These are phyloP conservation scores for Gaultheria prostrata DNA, from an alignment of 148 eudicot genomes.

Conservation along the genomic window DNA sequence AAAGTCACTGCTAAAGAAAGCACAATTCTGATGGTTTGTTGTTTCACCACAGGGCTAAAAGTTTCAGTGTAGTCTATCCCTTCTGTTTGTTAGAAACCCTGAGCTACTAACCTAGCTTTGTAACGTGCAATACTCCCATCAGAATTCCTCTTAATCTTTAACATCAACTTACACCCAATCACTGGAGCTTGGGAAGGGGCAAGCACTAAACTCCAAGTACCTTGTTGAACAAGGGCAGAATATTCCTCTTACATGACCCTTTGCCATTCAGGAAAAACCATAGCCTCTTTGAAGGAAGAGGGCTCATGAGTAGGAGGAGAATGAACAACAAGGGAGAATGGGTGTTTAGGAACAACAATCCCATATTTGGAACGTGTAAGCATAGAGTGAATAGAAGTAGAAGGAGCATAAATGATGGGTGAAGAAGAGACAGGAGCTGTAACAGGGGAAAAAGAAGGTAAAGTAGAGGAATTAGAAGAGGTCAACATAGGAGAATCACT, in stretches of 20 bases:
- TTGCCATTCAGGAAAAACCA: neutral
- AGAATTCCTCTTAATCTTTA: neutral
- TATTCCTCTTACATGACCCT: neutral
- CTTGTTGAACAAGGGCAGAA: neutral
- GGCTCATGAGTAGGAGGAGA: neutral
- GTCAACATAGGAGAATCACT: too few relatives aligned
- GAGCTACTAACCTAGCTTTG: neutral
- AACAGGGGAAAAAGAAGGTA: too few relatives aligned
- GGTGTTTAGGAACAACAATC: too few relatives aligned
- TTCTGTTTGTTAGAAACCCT: neutral
- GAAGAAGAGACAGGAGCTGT: too few relatives aligned
- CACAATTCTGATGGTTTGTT: neutral
- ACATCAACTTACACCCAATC: neutral
- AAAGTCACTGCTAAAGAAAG: neutral
- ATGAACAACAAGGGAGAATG: neutral
- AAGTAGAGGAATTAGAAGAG: too few relatives aligned
- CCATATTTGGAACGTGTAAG: too few relatives aligned
- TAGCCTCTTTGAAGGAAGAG: neutral
- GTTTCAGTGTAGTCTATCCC: neutral
- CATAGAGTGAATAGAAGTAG: too few relatives aligned
- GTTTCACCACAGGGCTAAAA: neutral
- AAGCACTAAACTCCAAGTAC: neutral
- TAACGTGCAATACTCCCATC: neutral
- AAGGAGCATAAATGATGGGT: too few relatives aligned
- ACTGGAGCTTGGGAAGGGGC: neutral